Evolutionary conservation across 768 basidiomycete genomes (phyloP).

Genomic region (Leccinum subtestaceum): DNA sequence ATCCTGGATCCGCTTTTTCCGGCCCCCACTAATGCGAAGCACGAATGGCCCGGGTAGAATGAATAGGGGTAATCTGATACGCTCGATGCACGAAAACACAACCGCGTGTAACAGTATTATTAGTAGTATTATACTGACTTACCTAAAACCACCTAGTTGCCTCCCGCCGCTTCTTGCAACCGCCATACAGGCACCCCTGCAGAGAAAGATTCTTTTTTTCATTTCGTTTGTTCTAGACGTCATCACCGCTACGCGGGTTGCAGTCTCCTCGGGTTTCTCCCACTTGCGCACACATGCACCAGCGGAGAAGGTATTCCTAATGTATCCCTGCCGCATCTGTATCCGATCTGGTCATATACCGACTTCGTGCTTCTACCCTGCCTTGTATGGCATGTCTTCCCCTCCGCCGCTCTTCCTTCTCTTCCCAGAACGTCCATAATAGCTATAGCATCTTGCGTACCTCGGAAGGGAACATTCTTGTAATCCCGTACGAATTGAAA

Average conservation of each 20-base stretch:
- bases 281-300: conserved; percentile 14
- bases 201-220: conserved; percentile 20
- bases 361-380: conserved; percentile 16
- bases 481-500: conserved; percentile 23
- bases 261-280: conserved; percentile 23
- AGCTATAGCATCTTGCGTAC: conserved; percentile 6
- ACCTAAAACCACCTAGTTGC: conserved; percentile 30
- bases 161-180: conserved; percentile 30
- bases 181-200: conserved; percentile 17
- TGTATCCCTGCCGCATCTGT: conserved; percentile 24
- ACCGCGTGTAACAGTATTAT: conserved; percentile 33
- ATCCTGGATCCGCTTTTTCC: conserved; percentile 27
- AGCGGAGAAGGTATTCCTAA: conserved; percentile 22
- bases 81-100: conserved; percentile 19
- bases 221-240: conserved; percentile 20
- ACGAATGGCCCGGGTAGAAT: conserved; percentile 1
- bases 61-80: conserved; percentile 21
- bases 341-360: conserved; percentile 16
- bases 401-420: conserved; percentile 7
- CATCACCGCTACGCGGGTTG: conserved; percentile 21
- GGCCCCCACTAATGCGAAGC: conserved; percentile 27
- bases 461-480: conserved; percentile 17
- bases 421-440: conserved; percentile 8
- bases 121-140: conserved; percentile 35
- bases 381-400: conserved; percentile 12